Base-by-base conservation (phyloP, 2,329 filamentous ascomycete genomes). In the Pseudovirgaria hyperparasitica region DNA sequence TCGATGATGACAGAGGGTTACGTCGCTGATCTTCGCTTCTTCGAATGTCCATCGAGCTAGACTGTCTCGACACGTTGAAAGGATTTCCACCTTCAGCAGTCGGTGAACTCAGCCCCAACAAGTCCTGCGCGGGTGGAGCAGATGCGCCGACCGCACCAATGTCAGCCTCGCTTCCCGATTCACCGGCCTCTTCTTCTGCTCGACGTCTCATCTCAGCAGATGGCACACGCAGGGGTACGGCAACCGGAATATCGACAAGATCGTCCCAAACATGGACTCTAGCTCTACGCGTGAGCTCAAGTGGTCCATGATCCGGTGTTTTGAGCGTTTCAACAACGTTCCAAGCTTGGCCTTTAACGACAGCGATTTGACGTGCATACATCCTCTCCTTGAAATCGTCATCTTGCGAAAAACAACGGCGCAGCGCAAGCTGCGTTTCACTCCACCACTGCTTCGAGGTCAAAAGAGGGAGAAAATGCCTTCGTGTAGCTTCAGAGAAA, bases 271-370 rank as follows among this genome's bases (percentile, higher is more conserved):
- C 87, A 43, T 85, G 93, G 11, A 98, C 87, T 42, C 87, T 76
- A 25, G 84, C 79, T 39, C 90, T 70, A 36, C 90, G 71, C 4
- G 90, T 96, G 28, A 98, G 70, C 56, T 96, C 90, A 11, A 98
- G 63, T 0, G 90, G 90, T 0, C 90, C 90, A 47, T 96, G 87
- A 46, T 96, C 90, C 1, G 73, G 65, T 11, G 81, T 81, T 53
- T 98, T 98, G 34, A 98, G 67, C 1, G 90, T 94, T 59, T 98
- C 90, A 4, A 98, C 90, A 0, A 98, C 90, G 49, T 98, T 98
- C 85, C 90, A 98, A 1, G 90, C 90, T 50, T 98, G 90, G 8
- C 90, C 90, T 57, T 98, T 98, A 84, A 98, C 93, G 32, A 98
- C 90, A 1, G 90, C 87, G 35, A 98, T 92, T 48, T 98, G 90